These are phyloP conservation scores for Coleophoma cylindrospora DNA, from an alignment of 2,329 filamentous ascomycete genomes.

Conservation along the genomic window DNA sequence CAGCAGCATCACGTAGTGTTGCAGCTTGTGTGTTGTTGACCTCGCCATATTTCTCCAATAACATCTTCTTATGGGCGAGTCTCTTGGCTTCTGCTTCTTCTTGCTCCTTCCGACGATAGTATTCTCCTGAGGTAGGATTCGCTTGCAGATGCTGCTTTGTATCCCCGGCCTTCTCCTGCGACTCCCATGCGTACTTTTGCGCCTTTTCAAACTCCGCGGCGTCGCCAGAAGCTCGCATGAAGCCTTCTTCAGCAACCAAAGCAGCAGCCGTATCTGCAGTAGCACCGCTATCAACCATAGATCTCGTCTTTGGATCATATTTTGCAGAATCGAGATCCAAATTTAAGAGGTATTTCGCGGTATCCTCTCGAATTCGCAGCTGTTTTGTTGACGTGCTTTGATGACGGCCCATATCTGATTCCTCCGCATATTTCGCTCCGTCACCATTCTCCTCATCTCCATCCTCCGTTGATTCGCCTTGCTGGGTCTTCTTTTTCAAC, in stretches of 20 bases:
- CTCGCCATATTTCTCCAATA: slow-evolving; percentile 79
- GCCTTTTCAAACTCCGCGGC: slow-evolving; percentile 89
- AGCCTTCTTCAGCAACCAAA: slow-evolving; percentile 88
- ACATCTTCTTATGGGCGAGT: slow-evolving; percentile 60
- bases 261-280: slow-evolving; percentile 75
- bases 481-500: slow-evolving; percentile 52
- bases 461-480: slow-evolving; percentile 38
- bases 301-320: slow-evolving; percentile 94
- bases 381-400: slow-evolving; percentile 89
- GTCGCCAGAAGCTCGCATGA: slow-evolving; percentile 82
- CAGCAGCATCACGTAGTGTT: slow-evolving; percentile 58
- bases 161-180: slow-evolving; percentile 75
- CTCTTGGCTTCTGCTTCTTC: slow-evolving; percentile 68
- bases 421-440: slow-evolving; percentile 80
- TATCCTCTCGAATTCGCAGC: slow-evolving; percentile 89
- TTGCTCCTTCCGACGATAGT: slow-evolving; percentile 72
- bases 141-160: slow-evolving; percentile 87
- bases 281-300: slow-evolving; percentile 81
- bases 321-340: slow-evolving; percentile 94
- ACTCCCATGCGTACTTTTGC: slow-evolving; percentile 90
- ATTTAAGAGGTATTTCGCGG: slow-evolving; percentile 92
- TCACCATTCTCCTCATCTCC: slow-evolving; percentile 47
- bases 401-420: slow-evolving; percentile 93
- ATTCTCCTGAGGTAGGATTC: slow-evolving; percentile 90
- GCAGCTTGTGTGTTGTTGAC: slow-evolving; percentile 55